Conservation (phyloP, 2,329 filamentous ascomycete species). For the Penicillium sp. region DNA sequence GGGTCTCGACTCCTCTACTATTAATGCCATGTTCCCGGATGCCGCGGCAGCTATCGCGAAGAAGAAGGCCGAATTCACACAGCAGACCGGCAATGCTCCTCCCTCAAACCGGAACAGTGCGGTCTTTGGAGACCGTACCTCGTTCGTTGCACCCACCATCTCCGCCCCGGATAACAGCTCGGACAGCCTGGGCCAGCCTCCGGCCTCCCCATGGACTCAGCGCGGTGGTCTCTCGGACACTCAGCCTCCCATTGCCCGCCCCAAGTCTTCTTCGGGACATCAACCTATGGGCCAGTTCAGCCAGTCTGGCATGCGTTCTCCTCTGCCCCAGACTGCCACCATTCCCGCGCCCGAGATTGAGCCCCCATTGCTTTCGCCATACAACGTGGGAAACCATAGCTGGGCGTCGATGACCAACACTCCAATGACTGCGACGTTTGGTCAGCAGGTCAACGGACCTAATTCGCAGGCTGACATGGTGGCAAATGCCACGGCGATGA, state of each 20-base stretch:
- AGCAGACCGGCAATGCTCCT: conserved; percentile 87
- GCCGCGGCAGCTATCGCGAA: conserved; percentile 97
- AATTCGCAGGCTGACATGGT: conserved; percentile 91
- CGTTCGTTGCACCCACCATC: conserved; percentile 74
- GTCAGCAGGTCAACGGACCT: conserved; percentile 42
- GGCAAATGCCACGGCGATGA: conserved; percentile 98
- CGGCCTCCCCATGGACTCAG: conserved; percentile 79
- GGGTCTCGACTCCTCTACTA: conserved; percentile 86
- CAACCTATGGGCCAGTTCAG: conserved; percentile 89
- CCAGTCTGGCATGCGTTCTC: conserved; percentile 80
- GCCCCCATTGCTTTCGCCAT: conserved; percentile 81
- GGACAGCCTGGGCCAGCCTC: conserved; percentile 63
- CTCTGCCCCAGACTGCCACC: conserved; percentile 81
- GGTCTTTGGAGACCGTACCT: conserved; percentile 73
- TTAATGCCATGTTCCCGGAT: conserved; percentile 99
- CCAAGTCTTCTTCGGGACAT: conserved; percentile 78
- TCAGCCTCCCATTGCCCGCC: conserved; percentile 59
- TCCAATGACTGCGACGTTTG: conserved; percentile 89
- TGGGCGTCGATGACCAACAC: conserved; percentile 99
- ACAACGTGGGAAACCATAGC: conserved; percentile 76
- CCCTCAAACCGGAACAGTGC: conserved; percentile 92
- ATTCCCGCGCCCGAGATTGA: conserved; percentile 74
- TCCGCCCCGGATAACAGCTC: conserved; percentile 65
- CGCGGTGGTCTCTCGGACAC: conserved; percentile 52
- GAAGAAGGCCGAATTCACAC: conserved; percentile 95